These are phyloP conservation scores for Trichoderma sp. DNA, from an alignment of 2,329 filamentous ascomycete species.

Conservation along the genomic window DNA sequence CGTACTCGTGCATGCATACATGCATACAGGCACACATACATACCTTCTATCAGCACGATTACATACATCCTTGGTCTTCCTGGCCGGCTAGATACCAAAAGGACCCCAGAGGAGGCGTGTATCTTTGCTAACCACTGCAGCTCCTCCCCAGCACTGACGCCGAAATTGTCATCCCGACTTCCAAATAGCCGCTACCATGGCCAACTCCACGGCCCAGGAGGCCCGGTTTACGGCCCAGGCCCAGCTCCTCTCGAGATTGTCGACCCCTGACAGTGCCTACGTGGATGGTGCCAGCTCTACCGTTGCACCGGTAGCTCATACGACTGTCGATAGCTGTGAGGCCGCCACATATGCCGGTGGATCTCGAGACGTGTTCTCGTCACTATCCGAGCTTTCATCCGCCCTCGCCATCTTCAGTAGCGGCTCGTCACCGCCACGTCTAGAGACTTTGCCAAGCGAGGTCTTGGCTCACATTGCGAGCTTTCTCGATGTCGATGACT, in stretches of 20 bases:
- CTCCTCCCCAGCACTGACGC: background rate
- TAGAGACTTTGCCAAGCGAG: constrained; percentile 56
- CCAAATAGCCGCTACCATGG: constrained; percentile 18
- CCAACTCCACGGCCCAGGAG: constrained; percentile 32
- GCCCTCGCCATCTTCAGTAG: background rate
- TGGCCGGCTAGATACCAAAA: background rate
- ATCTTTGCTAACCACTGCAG: background rate
- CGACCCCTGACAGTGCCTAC: background rate
- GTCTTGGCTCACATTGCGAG: constrained; percentile 56
- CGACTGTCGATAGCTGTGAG: constrained; percentile 22
- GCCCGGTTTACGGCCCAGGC: constrained; percentile 38
- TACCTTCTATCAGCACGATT: background rate
- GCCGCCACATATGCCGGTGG: constrained; percentile 21
- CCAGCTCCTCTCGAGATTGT: constrained; percentile 34
- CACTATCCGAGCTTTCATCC: background rate
- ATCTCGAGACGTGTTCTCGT: constrained; percentile 3
- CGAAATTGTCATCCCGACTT: background rate
- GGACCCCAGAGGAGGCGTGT: background rate
- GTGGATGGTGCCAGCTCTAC: constrained; percentile 26
- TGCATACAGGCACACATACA: background rate
- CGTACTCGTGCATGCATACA: background rate
- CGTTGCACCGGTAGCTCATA: constrained; percentile 12
- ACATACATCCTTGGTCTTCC: background rate
- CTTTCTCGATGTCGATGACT: constrained; percentile 58
- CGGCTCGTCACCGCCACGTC: constrained; percentile 25